A percentile compares a stretch with the other conserved stretches of the same genome.
These are phyloP conservation scores for Pigoraptor vietnamica DNA, from an alignment of 78 protist species.

Conservation along the genomic window DNA sequence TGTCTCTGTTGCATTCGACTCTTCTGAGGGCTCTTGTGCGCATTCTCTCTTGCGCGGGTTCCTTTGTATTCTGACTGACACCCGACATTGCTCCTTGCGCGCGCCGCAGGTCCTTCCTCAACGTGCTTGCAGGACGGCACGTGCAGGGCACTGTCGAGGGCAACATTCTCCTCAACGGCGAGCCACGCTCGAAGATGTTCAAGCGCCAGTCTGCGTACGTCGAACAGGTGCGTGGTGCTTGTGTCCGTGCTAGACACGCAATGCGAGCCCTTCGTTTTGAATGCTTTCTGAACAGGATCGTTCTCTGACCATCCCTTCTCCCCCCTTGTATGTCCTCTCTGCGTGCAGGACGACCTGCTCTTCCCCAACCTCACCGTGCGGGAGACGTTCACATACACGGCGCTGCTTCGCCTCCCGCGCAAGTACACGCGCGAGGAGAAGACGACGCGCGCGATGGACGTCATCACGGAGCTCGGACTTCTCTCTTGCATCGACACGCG, in stretches of 20 bases:
- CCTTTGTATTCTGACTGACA: too few species aligned
- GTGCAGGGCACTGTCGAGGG: not conserved
- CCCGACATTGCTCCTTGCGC: too few species aligned
- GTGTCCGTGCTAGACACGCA: not conserved
- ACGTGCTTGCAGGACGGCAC: not conserved
- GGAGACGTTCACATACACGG: conserved; percentile 16
- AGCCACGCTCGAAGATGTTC: not conserved
- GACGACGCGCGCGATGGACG: not conserved
- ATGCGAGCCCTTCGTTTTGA: too few species aligned
- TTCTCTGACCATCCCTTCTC: too few species aligned
- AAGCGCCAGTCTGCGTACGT: not conserved
- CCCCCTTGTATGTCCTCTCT: too few species aligned
- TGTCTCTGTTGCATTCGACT: too few species aligned
- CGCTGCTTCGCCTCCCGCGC: conserved; percentile 15
- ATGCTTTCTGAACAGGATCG: too few species aligned
- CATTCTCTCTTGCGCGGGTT: too few species aligned
- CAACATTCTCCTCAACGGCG: not conserved
- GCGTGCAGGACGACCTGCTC: conserved; percentile 37
- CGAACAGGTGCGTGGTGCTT: not conserved
- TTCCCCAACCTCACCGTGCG: conserved; percentile 24
- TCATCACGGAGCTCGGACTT: conserved; percentile 38
- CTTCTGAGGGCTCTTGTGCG: too few species aligned
- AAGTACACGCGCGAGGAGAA: not conserved
- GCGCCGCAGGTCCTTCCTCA: not conserved
- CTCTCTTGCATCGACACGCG: conserved; percentile 19